Percentiles rank a stretch among this genome's conserved stretches.
Conservation (phyloP, 225 moss, liverwort and hornwort species). For the Straminergon stramineum region DNA sequence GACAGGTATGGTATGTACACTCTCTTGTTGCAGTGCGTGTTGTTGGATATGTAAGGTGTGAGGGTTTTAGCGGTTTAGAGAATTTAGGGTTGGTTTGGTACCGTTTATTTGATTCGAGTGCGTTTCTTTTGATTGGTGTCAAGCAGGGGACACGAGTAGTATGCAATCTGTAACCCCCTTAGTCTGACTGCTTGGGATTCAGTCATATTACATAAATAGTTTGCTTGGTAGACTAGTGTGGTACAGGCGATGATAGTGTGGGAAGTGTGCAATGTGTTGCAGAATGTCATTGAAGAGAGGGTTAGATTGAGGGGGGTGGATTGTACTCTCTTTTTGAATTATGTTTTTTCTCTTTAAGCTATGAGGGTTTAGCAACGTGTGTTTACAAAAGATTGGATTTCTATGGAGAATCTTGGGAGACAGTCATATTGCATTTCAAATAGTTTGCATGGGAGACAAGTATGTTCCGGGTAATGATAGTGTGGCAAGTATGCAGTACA, state of each 20-base stretch:
- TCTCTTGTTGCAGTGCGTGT: not conserved
- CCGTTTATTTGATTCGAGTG: not conserved
- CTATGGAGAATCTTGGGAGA: not conserved
- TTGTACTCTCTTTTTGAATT: not conserved
- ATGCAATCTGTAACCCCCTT: not conserved
- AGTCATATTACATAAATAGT: not conserved
- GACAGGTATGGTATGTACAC: constrained; percentile 17
- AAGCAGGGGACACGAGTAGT: not conserved
- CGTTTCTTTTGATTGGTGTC: not conserved
- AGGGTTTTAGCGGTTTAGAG: not conserved
- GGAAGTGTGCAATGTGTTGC: not conserved
- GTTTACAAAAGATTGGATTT: not conserved
- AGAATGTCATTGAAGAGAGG: not conserved
- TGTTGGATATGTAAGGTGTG: not conserved
- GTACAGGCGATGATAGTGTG: not conserved
- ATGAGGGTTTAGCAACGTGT: not conserved
- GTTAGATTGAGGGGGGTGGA: not conserved
- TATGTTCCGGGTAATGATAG: not conserved
- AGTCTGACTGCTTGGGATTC: not conserved
- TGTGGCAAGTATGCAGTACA: too few relatives aligned
- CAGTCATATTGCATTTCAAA: not conserved
- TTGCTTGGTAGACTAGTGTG: not conserved
- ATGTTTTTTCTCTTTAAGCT: not conserved
- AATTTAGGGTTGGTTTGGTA: not conserved
- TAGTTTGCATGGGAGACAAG: not conserved